Percentiles rank a stretch among this genome's conserved stretches.
Evolutionary conservation across 176 grass and related monocot species (phyloP).

Genomic region (Oryza punctata): DNA sequence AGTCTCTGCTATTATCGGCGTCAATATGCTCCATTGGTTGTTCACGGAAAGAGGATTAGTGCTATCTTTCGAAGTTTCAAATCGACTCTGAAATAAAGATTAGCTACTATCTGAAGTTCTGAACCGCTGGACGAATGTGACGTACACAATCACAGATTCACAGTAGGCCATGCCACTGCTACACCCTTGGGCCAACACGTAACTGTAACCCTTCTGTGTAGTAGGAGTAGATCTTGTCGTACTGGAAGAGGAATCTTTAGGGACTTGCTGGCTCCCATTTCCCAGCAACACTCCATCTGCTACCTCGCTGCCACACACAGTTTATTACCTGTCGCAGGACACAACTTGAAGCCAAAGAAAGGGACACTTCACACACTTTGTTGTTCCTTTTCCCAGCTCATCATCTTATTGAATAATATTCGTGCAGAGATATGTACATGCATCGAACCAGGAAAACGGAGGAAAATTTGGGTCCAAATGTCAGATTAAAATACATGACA

Average conservation of each 20-base stretch:
- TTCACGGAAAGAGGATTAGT: background rate
- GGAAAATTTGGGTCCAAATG: slow-evolving; percentile 39
- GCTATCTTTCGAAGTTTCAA: background rate
- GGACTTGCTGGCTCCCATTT: slow-evolving; percentile 36
- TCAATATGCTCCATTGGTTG: background rate
- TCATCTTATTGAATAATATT: slow-evolving; percentile 13
- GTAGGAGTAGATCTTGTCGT: slow-evolving; percentile 36
- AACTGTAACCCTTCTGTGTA: slow-evolving; percentile 4
- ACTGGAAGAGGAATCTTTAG: slow-evolving; percentile 35
- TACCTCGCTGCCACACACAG: background rate
- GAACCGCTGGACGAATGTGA: background rate
- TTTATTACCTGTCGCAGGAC: slow-evolving; percentile 30
- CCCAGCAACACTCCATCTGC: background rate
- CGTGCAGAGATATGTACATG: slow-evolving; percentile 24
- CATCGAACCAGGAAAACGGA: slow-evolving; percentile 34
- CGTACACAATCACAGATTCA: background rate
- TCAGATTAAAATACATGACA: slow-evolving; percentile 56
- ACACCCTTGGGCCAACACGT: background rate
- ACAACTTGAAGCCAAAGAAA: slow-evolving; percentile 30
- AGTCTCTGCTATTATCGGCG: background rate
- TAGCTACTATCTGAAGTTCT: too few species aligned
- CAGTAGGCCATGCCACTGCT: slow-evolving; percentile 12
- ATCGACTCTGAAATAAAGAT: slow-evolving; percentile 8
- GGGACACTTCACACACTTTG: slow-evolving; percentile 32
- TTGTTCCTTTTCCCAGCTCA: slow-evolving; percentile 18